Conservation (phyloP, 345 rosid species). For the Corchorus capsularis region DNA sequence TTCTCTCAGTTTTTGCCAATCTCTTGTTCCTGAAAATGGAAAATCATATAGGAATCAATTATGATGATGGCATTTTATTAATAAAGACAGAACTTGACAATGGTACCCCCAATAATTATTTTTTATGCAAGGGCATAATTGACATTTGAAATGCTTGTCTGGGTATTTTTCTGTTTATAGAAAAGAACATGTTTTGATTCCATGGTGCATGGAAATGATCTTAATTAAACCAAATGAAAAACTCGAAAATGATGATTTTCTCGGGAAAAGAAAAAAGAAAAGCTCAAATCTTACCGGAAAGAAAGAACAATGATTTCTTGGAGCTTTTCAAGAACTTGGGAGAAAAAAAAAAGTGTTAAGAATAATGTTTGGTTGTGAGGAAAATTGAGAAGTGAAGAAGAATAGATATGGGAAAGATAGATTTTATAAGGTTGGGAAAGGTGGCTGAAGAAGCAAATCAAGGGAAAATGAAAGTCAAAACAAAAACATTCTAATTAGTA, state of each 20-base stretch:
- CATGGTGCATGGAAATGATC: background rate
- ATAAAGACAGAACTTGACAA: background rate
- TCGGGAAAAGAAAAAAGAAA: background rate
- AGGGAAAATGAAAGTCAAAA: slow-evolving; percentile 19
- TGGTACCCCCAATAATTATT: background rate
- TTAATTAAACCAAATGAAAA: background rate
- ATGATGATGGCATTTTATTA: background rate
- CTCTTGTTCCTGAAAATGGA: slow-evolving; percentile 9
- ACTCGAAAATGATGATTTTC: background rate
- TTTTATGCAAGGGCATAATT: background rate
- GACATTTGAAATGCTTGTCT: background rate
- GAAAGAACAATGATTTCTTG: background rate
- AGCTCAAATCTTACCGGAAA: background rate
- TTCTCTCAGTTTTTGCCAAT: no score
- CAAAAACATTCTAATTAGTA: background rate
- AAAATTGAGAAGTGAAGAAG: background rate
- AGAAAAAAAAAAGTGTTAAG: no score
- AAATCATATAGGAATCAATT: background rate
- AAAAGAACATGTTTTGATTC: background rate
- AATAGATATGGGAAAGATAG: background rate
- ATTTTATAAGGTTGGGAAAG: background rate
- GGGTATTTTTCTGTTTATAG: background rate
- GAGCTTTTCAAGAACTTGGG: background rate
- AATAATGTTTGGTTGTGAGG: no score
- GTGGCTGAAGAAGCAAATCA: background rate